phyloP scores from a whole-genome alignment of 75 land plant species.

The Chamaecyparis obtusa region DNA sequence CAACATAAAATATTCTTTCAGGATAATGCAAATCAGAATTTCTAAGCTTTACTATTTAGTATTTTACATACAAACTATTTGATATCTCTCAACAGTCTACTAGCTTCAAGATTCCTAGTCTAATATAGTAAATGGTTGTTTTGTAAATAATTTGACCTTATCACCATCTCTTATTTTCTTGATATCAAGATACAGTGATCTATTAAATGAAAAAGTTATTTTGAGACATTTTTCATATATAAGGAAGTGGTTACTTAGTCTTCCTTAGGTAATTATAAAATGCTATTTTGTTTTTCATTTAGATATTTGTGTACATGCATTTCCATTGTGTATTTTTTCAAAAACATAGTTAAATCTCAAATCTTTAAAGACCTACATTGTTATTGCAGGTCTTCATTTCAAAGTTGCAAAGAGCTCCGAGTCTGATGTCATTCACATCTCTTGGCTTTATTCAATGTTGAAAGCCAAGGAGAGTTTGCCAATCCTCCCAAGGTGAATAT shows the following conservation, averaged over 20 bases:
- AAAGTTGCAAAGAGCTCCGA: conserved; percentile 16
- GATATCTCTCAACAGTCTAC: background rate
- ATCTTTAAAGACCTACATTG: background rate
- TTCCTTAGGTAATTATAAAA: background rate
- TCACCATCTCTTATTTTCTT: background rate
- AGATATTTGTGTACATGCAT: background rate
- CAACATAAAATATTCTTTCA: background rate
- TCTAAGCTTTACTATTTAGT: background rate
- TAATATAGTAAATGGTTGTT: background rate
- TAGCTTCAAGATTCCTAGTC: background rate
- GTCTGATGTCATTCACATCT: conserved; percentile 22
- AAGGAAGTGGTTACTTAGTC: background rate
- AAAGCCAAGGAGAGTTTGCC: conserved; percentile 21
- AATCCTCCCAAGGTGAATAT: conserved; percentile 22
- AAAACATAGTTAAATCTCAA: background rate
- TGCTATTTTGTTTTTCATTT: no score
- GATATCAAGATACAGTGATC: background rate
- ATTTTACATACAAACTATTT: background rate
- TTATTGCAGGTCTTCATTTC: conserved; percentile 22
- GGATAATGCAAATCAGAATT: background rate
- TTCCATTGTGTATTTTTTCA: background rate
- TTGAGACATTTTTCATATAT: background rate
- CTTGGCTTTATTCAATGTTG: conserved; percentile 23
- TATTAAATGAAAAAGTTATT: background rate
- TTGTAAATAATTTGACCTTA: background rate